phyloP scores from a whole-genome alignment of 2,329 filamentous ascomycete genomes.

The Cladosporium sp. region DNA sequence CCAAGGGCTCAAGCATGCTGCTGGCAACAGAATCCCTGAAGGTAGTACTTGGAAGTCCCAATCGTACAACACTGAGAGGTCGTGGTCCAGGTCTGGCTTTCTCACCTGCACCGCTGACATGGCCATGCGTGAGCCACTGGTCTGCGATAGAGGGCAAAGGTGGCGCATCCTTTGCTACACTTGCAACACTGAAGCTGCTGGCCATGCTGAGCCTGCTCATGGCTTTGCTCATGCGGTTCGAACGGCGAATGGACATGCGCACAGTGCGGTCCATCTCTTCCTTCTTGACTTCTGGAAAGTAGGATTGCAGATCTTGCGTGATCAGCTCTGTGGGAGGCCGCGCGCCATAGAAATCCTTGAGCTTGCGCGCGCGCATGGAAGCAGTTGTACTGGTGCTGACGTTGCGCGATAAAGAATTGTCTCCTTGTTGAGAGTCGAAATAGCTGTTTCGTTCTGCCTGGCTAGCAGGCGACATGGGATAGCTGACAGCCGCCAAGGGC shows the following conservation, averaged over 20 bases:
- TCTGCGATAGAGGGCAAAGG: conserved; percentile 95
- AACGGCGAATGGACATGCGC: conserved; percentile 84
- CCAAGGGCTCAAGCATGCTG: conserved; percentile 81
- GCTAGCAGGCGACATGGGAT: conserved; percentile 79
- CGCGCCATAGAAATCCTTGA: conserved; percentile 84
- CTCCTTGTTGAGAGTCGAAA: conserved; percentile 32
- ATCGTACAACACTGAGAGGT: conserved; percentile 57
- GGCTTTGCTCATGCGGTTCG: conserved; percentile 84
- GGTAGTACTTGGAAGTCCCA: conserved; percentile 53
- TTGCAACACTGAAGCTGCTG: conserved; percentile 89
- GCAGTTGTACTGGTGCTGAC: conserved; percentile 33
- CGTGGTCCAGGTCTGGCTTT: conserved; percentile 46
- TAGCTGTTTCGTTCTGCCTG: conserved; percentile 61
- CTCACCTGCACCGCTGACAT: conserved; percentile 36
- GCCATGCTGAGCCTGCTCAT: conserved; percentile 91
- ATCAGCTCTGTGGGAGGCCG: conserved; percentile 96
- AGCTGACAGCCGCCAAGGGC: conserved; percentile 77
- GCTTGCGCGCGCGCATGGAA: conserved; percentile 45
- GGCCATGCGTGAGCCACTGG: conserved; percentile 68
- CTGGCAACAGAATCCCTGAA: conserved; percentile 88
- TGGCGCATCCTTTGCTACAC: conserved; percentile 77
- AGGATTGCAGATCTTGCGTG: conserved; percentile 90
- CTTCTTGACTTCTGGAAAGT: conserved; percentile 92
- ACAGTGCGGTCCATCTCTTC: conserved; percentile 96
- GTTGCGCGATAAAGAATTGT: conserved; percentile 24